phyloP scores from a whole-genome alignment of 176 grass and related monocot species.

The Aegilops umbellulata region DNA sequence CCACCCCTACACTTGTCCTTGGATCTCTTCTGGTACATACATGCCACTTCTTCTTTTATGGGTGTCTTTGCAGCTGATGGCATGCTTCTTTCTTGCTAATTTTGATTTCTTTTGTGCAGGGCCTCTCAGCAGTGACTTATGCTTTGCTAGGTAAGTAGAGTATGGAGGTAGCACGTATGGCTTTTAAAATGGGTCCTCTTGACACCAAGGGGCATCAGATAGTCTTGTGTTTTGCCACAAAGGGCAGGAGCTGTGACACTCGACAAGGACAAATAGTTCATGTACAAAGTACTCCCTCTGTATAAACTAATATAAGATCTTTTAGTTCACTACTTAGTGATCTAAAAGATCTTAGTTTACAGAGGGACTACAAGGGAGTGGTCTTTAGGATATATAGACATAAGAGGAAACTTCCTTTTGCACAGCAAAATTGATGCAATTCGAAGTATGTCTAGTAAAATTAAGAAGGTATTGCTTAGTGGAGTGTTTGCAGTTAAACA shows the following conservation, averaged over 20 bases:
- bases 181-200: neutral
- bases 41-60: neutral
- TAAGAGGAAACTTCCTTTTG: neutral
- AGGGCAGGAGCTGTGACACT: neutral
- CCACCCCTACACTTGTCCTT: constrained; percentile 70
- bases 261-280: neutral
- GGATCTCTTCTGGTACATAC: constrained; percentile 59
- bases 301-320: no score
- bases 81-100: constrained; percentile 24
- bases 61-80: neutral
- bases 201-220: neutral
- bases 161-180: neutral
- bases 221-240: neutral
- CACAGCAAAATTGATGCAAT: neutral
- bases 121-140: constrained; percentile 63
- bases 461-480: neutral
- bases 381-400: neutral
- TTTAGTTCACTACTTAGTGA: no score
- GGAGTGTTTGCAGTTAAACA: neutral
- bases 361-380: neutral
- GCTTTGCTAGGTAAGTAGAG: constrained; percentile 72
- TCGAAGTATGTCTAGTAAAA: neutral
- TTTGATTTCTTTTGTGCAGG: constrained; percentile 51
- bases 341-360: no score
- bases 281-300: neutral